These are phyloP conservation scores for Carallia brachiata DNA, from an alignment of 345 rosid species.

Conservation along the genomic window DNA sequence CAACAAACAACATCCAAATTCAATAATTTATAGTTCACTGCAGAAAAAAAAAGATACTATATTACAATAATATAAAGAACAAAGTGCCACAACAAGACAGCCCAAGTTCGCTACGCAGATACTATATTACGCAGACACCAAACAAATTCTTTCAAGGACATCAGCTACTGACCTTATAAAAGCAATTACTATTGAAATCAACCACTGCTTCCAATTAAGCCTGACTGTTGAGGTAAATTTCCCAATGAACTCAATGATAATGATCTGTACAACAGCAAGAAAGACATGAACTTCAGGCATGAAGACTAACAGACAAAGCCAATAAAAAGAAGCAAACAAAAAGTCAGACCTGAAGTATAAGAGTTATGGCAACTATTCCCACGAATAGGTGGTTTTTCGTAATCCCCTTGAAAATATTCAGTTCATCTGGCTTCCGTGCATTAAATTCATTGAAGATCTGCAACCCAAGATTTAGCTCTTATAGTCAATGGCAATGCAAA, in stretches of 20 bases:
- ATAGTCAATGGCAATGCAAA: background rate
- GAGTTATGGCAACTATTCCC: constrained; percentile 25
- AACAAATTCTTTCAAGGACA: background rate
- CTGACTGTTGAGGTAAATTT: constrained; percentile 64
- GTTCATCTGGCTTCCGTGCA: constrained; percentile 35
- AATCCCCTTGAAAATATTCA: constrained; percentile 26
- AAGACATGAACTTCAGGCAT: background rate
- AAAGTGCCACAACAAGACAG: background rate
- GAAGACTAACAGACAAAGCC: background rate
- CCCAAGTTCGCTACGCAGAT: background rate
- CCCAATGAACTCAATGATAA: constrained; percentile 68
- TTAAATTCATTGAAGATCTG: constrained; percentile 38
- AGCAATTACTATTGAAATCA: constrained; percentile 21
- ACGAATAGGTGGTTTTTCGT: constrained; percentile 26
- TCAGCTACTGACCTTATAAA: constrained; percentile 17
- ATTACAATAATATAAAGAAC: background rate
- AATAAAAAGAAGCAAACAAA: background rate
- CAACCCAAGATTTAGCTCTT: background rate
- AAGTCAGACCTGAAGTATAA: constrained; percentile 28
- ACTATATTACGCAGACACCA: too few relatives aligned
- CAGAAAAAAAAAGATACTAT: background rate
- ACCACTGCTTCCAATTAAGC: constrained; percentile 53
- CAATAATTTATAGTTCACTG: too few relatives aligned
- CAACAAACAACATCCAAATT: too few relatives aligned
- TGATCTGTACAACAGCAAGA: constrained; percentile 10